phyloP scores from a whole-genome alignment of 768 basidiomycete species.

The Calvatia gigantea region DNA sequence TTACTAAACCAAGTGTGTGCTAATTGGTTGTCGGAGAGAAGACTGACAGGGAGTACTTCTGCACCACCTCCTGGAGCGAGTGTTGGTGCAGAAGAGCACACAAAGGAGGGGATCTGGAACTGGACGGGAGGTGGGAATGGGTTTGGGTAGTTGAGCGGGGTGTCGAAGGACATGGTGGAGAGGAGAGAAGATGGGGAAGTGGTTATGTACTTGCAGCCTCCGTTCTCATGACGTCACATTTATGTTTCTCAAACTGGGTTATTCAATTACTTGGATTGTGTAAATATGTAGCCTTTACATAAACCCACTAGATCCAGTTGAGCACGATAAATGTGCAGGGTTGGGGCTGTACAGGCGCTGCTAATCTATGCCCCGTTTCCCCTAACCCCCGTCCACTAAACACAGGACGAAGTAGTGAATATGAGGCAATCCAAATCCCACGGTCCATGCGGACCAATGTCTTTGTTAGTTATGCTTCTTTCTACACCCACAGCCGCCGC shows the following conservation, averaged over 20 bases:
- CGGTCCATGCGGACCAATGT: constrained; percentile 12
- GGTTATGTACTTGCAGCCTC: background rate
- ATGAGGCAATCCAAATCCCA: constrained; percentile 37
- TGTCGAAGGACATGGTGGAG: constrained; percentile 15
- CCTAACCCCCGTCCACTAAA: constrained; percentile 63
- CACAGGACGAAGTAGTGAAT: constrained; percentile 75
- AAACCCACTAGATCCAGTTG: background rate
- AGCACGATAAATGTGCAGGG: constrained; percentile 1
- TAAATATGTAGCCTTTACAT: background rate
- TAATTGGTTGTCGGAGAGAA: constrained; percentile 25
- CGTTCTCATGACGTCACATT: constrained; percentile 10
- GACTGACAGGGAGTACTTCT: constrained; percentile 58
- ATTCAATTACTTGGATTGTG: background rate
- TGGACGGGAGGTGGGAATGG: constrained; percentile 6
- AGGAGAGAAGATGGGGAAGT: background rate
- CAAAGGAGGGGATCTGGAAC: constrained; percentile 62
- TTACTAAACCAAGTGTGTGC: constrained; percentile 47
- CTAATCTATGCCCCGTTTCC: constrained; percentile 66
- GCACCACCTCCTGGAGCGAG: constrained; percentile 73
- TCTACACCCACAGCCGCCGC: background rate
- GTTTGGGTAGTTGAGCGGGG: constrained; percentile 8
- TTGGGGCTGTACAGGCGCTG: background rate
- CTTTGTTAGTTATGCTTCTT: constrained; percentile 9
- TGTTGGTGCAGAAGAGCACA: constrained; percentile 52
- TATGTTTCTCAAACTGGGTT: background rate